Conservation (phyloP, 2,329 filamentous ascomycete species). For the Aspergillus sp. region DNA sequence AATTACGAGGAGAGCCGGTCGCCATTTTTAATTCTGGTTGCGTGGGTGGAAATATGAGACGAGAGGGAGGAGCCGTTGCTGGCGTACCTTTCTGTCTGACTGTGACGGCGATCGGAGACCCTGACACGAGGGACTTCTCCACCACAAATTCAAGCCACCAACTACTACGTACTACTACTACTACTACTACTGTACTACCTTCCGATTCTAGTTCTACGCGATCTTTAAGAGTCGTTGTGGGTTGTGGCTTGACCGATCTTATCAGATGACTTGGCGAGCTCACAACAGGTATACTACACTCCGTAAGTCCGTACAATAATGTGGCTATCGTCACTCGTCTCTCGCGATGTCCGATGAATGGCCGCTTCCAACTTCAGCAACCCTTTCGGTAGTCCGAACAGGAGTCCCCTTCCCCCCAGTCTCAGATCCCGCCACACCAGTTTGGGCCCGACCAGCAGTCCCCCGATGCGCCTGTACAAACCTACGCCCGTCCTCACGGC, state of each 20-base stretch:
- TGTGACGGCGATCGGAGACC: neutral
- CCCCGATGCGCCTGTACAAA: constrained; percentile 39
- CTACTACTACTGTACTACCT: no score
- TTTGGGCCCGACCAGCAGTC: constrained; percentile 12
- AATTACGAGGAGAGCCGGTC: neutral
- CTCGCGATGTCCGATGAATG: neutral
- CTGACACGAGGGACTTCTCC: neutral
- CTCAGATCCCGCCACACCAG: neutral
- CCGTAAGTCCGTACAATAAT: no score
- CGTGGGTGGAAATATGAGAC: neutral
- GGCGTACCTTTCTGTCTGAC: neutral
- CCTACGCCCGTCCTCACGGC: constrained; percentile 37
- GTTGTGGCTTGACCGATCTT: constrained; percentile 1
- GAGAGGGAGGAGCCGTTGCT: neutral
- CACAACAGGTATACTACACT: neutral
- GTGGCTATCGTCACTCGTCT: neutral
- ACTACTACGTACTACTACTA: neutral
- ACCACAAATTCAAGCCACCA: neutral
- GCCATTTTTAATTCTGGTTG: neutral
- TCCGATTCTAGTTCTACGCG: neutral
- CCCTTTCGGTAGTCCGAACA: neutral
- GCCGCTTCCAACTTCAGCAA: neutral
- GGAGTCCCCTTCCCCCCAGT: neutral
- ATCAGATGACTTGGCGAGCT: constrained; percentile 14
- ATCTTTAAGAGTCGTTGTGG: no score